phyloP scores from a whole-genome alignment of 768 basidiomycete genomes.

The Boletus reticuloceps region DNA sequence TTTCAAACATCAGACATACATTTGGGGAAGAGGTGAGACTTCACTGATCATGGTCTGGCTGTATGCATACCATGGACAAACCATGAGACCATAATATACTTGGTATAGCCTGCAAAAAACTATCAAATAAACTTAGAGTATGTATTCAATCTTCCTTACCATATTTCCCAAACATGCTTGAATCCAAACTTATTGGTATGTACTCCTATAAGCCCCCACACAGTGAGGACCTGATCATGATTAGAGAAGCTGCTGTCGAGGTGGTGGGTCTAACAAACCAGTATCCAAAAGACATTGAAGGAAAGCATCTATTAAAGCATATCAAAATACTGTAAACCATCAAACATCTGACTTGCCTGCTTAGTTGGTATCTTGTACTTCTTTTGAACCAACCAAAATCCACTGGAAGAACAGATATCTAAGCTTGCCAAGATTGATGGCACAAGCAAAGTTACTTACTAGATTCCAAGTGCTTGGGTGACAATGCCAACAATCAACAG shows the following conservation, averaged over 20 bases:
- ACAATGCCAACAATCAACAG: constrained; percentile 65
- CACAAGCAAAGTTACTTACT: constrained; percentile 39
- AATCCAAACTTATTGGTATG: constrained; percentile 74
- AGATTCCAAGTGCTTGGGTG: constrained; percentile 64
- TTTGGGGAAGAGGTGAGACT: constrained; percentile 69
- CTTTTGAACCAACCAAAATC: constrained; percentile 71
- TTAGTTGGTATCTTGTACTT: constrained; percentile 62
- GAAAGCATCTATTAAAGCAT: constrained; percentile 52
- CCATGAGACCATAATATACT: constrained; percentile 67
- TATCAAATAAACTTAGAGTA: background rate
- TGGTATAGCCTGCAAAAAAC: constrained; percentile 54
- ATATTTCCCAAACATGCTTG: constrained; percentile 82
- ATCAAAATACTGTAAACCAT: background rate
- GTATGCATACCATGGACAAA: constrained; percentile 80
- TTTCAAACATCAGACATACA: constrained; percentile 37
- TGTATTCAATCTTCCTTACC: constrained; percentile 34
- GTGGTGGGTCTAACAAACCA: constrained; percentile 38
- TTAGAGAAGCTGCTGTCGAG: background rate
- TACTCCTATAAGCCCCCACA: constrained; percentile 79
- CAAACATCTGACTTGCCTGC: constrained; percentile 27
- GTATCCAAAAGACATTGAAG: constrained; percentile 72
- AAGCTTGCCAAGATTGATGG: background rate
- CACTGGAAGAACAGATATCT: constrained; percentile 29
- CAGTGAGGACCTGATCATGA: constrained; percentile 48
- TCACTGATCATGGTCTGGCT: constrained; percentile 84